Conservation (phyloP, 2,329 filamentous ascomycete species). For the Furcasterigmium furcatum region DNA sequence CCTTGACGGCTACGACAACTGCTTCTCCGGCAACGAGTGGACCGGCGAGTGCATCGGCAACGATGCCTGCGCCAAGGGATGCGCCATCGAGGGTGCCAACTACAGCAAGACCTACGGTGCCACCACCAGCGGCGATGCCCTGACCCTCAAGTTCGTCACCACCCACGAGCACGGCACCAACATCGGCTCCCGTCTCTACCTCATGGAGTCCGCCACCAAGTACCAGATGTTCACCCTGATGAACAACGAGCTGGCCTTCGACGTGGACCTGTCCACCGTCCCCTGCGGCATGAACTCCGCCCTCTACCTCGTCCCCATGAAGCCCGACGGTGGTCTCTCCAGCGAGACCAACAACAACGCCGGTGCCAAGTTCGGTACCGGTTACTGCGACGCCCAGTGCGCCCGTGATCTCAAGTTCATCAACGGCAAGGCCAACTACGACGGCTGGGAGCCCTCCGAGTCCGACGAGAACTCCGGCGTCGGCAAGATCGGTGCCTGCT, state of each 20-base stretch:
- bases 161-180: constrained; percentile 32
- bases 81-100: constrained; percentile 39
- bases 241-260: constrained; percentile 61
- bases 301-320: constrained; percentile 40
- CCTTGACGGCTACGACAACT: constrained; percentile 32
- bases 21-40: constrained; percentile 36
- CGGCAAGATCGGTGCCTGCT: constrained; percentile 17
- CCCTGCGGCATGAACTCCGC: constrained; percentile 62
- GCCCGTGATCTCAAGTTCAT: constrained; percentile 47
- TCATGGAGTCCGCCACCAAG: constrained; percentile 48
- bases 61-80: constrained; percentile 31
- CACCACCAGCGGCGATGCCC: constrained; percentile 35
- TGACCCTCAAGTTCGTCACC: constrained; percentile 47
- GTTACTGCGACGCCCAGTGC: constrained; percentile 48
- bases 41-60: constrained; percentile 24
- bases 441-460: constrained; percentile 16
- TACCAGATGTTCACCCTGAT: constrained; percentile 56
- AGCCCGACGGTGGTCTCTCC: constrained; percentile 44
- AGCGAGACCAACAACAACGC: constrained; percentile 40
- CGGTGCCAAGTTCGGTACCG: constrained; percentile 52
- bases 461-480: constrained; percentile 16
- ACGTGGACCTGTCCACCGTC: constrained; percentile 60
- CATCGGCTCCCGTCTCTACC: constrained; percentile 45
- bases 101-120: constrained; percentile 40
- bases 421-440: constrained; percentile 30